Evolutionary conservation across 306 rosid species (phyloP), one percentile per base, ranked within the genome.

Genomic region (Trifolium repens): DNA sequence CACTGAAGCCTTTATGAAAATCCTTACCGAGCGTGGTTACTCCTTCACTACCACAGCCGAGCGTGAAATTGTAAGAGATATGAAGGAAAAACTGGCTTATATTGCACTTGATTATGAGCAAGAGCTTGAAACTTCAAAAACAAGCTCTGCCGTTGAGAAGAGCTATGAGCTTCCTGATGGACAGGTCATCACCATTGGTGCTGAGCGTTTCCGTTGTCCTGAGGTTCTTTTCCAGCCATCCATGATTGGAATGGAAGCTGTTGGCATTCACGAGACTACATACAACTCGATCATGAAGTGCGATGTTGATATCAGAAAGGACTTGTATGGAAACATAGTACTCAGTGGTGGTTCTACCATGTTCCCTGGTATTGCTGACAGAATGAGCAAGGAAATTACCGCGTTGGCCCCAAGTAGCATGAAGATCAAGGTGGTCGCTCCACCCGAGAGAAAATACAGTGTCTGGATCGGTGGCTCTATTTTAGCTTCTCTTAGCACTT

Each of bases 381-480:
- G 97, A 85, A 92, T 92, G 93, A 92, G 96, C 91, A 92, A 84
- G 82, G 97, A 92, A 85, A 92, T 92, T 61, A 83, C 92, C 5
- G 92, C 97, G 49, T 77, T 92, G 83, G 97, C 96, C 32, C 97
- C 96, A 2, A 90, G 93, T 78, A 92, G 97, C 91, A 90, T 88
- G 96, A 92, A 92, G 81, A 92, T 92, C 78, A 92, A 92, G 86
- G 97, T 92, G 63, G 97, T 92, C 74, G 97, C 97, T 73, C 96
- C 97, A 67, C 96, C 96, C 0, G 97, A 92, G 84, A 87, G 97
- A 81, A 92, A 90, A 78, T 92, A 92, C 80, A 92, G 96, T 85
- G 93, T 90, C 82, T 90, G 97, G 91, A 92, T 92, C 46, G 97
- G 97, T 75, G 97, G 97, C 75, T 92, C 97, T 80, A 92, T 92